A percentile compares a stretch with the other conserved stretches of the same genome.
Conservation (phyloP, 176 grass and related monocot species). For the Oryza brachyantha region DNA sequence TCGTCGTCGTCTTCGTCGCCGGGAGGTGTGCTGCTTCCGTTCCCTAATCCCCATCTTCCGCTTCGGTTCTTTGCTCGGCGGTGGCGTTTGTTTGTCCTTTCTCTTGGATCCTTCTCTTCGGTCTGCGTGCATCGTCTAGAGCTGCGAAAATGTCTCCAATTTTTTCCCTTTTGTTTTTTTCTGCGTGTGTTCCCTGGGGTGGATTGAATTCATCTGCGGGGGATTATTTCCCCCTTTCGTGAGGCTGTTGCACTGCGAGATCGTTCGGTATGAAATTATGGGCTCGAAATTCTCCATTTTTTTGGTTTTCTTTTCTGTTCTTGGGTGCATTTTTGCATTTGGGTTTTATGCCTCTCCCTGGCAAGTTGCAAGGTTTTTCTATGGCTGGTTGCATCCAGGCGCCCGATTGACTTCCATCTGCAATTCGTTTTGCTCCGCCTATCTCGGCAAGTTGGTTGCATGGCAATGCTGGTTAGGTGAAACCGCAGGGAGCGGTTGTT, state of each 20-base stretch:
- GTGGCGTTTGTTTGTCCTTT: neutral
- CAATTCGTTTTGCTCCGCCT: neutral
- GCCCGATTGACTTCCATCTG: neutral
- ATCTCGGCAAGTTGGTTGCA: slow-evolving; percentile 1
- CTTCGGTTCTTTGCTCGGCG: neutral
- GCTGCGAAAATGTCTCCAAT: neutral
- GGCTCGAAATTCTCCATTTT: neutral
- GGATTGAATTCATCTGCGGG: slow-evolving; percentile 1
- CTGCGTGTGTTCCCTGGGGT: too few species aligned
- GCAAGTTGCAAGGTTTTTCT: neutral
- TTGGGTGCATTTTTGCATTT: slow-evolving; percentile 9
- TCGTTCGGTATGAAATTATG: neutral
- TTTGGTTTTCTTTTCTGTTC: too few species aligned
- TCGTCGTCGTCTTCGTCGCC: neutral
- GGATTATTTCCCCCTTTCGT: neutral
- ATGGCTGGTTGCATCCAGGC: neutral
- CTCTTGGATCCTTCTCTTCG: neutral
- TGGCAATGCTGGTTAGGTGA: slow-evolving; percentile 30
- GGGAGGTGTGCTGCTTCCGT: neutral
- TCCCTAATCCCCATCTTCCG: slow-evolving; percentile 15
- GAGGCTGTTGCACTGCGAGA: slow-evolving; percentile 3
- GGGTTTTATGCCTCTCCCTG: neutral
- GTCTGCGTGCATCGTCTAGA: neutral
- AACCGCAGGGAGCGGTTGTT: neutral
- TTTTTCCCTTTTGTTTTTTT: neutral